A percentile compares a stretch with the other conserved stretches of the same genome.
phyloP scores from a whole-genome alignment of 2,329 filamentous ascomycete genomes.

The Zarea fungicola region DNA sequence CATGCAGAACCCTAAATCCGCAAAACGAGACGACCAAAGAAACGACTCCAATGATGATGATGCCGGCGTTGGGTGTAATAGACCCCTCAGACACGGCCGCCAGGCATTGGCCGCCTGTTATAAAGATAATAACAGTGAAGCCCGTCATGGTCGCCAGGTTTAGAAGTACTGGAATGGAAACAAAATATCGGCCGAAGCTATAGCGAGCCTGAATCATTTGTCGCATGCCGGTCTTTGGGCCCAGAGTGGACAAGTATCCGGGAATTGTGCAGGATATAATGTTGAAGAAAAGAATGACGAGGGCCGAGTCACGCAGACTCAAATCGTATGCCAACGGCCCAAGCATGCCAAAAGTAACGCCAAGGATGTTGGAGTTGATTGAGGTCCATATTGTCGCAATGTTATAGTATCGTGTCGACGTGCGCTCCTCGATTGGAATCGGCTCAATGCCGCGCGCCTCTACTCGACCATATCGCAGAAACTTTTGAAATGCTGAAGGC shows the following conservation, averaged over 20 bases:
- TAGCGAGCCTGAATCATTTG: slow-evolving; percentile 62
- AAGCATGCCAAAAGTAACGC: slow-evolving; percentile 59
- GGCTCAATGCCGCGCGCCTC: slow-evolving; percentile 41
- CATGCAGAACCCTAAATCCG: slow-evolving; percentile 52
- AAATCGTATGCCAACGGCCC: slow-evolving; percentile 51
- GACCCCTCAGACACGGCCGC: slow-evolving; percentile 45
- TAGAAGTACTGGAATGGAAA: slow-evolving; percentile 54
- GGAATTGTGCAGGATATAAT: slow-evolving; percentile 49
- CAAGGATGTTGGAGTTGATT: slow-evolving; percentile 43
- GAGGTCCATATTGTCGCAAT: slow-evolving; percentile 46
- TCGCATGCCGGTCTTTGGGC: slow-evolving; percentile 58
- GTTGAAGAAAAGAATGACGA: slow-evolving; percentile 61
- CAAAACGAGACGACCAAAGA: slow-evolving; percentile 57
- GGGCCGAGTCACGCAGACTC: slow-evolving; percentile 48
- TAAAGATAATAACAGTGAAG: slow-evolving; percentile 58
- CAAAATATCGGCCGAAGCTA: slow-evolving; percentile 54
- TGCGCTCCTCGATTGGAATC: slow-evolving; percentile 37
- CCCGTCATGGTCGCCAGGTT: slow-evolving; percentile 59
- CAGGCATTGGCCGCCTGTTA: slow-evolving; percentile 56
- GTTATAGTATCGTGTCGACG: slow-evolving; percentile 35
- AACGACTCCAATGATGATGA: slow-evolving; percentile 54
- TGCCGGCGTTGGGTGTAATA: slow-evolving; percentile 51
- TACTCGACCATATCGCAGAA: slow-evolving; percentile 33
- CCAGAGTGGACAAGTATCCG: slow-evolving; percentile 53
- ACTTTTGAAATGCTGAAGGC: slow-evolving; percentile 15